A percentile compares a stretch with the other conserved stretches of the same genome.
phyloP scores from a whole-genome alignment of 108 stramenopile species.

The Stephanodiscus triporus region DNA sequence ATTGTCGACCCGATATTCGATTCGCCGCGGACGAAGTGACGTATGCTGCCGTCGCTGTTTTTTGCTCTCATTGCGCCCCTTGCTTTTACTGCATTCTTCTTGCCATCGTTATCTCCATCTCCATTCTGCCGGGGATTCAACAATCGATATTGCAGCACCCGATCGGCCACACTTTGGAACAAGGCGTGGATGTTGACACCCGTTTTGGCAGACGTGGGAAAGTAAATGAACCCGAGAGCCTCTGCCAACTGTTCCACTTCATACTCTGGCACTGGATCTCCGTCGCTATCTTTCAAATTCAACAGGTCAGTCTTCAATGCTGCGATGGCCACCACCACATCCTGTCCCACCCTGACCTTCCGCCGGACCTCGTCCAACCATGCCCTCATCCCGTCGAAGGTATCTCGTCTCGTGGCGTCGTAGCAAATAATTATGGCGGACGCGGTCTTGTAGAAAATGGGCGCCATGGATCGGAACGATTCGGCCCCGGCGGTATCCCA shows the following conservation, averaged over 20 bases:
- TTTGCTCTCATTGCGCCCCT: not conserved
- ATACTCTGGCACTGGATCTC: constrained; percentile 47
- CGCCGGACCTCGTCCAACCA: constrained; percentile 70
- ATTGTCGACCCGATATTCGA: too few species aligned
- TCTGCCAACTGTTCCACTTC: constrained; percentile 68
- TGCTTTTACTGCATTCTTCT: not conserved
- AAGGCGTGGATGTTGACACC: constrained; percentile 62
- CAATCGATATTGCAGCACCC: constrained; percentile 48
- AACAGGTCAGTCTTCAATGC: constrained; percentile 78
- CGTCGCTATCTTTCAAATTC: not conserved
- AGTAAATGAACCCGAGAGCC: constrained; percentile 60
- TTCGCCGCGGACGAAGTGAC: not conserved
- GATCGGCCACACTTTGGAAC: constrained; percentile 70
- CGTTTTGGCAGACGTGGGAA: constrained; percentile 73
- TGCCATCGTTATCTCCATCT: not conserved
- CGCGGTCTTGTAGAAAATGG: constrained; percentile 73
- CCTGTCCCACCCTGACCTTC: constrained; percentile 37
- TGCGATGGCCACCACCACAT: constrained; percentile 71
- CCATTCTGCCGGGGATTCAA: not conserved
- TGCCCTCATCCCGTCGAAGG: constrained; percentile 61
- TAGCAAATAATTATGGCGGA: constrained; percentile 83
- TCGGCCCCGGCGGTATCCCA: constrained; percentile 88
- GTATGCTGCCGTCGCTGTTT: too few species aligned
- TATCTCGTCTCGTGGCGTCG: constrained; percentile 59
- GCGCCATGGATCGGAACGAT: constrained; percentile 61